Base-by-base conservation (phyloP, 257 asterid species). In the Salvia splendens region DNA sequence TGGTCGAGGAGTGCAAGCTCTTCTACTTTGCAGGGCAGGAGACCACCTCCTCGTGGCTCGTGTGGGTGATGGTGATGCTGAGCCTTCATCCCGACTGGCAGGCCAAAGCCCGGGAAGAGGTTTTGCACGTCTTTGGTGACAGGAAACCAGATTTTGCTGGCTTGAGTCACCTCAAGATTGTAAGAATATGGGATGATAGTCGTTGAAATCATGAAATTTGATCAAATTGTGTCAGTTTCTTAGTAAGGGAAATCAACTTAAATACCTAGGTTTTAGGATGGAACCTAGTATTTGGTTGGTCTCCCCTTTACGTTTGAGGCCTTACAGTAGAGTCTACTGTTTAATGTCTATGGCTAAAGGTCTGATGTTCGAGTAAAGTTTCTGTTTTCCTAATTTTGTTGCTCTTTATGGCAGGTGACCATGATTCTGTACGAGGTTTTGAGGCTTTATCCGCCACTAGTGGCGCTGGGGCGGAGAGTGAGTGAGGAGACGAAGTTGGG, bases 21-120 rank as follows among this genome's bases (percentile, higher is more conserved):
- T 83, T 80, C 48, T 80, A 83, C 55, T 75, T 75, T 20, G 88
- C 79, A 2, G 88, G 86, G 10, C 79, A 77, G 20, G 85, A 81
- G 71, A 79, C 86, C 0, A 79, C 83, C 3, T 65, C 89, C 1
- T 67, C 65, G 46, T 64, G 74, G 61, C 74, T 84, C 45, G 70
- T 69, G 0, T 84, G 89, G 89, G 56, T 85, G 15, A 6, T 84
- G 79, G 55, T 84, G 49, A 14, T 77, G 6, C 46, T 84, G 56
- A 56, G 80, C 33, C 53, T 51, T 15, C 64, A 77, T 70, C 78
- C 71, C 5, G 80, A 84, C 0, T 84, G 87, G 89, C 89, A 84
- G 47, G 20, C 12, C 0, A 75, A 69, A 43, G 89, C 85, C 10
- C 52, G 87, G 36, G 85, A 77, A 47, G 85, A 84, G 62, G 83